Base-by-base conservation (phyloP, 2,329 filamentous ascomycete species). In the Calonectria pauciramosa region DNA sequence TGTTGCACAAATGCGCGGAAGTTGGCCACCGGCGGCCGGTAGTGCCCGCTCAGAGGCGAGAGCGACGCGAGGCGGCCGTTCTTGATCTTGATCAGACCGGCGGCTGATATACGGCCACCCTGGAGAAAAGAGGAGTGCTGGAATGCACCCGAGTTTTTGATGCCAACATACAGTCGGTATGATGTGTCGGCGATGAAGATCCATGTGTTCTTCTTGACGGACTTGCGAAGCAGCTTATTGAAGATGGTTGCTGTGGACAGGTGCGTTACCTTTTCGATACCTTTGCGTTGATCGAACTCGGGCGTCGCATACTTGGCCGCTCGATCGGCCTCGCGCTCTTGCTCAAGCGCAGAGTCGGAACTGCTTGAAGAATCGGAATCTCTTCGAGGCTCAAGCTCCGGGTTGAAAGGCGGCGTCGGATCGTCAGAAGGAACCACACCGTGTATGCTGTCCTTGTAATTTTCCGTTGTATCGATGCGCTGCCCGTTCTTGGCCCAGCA, bases 51-150 rank as follows among this genome's bases (percentile, higher is more conserved):
- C 1, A 92, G 85, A 3, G 90, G 95, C 5, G 93, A 94, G 11
- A 97, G 87, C 66, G 92, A 93, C 2, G 91, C 89, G n/a, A 98
- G 84, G 36, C 94, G 91, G 1, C 96, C 96, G 78, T 96, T 89
- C 82, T 95, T 95, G 82, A 98, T 93, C 83, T 94, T 96, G 82
- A 98, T 95, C 32, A 96, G 87, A 0, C 96, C 96, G 5, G 96
- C 96, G 0, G 96, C 93, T 0, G 93, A 92, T 68, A 98, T 96
- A 16, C 96, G 92, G 13, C 93, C 90, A 30, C 96, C 96, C 75
- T 96, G 94, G 1, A 98, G 88, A 81, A 98, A 98, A 0, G 95
- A 97, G 16, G 94, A 96, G 84, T 98, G 96, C 81, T 98, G 96
- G 81, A 98, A 98, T 6, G 94, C 92, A 14, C 96, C 96, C 5